Base-by-base conservation (phyloP, 192 early-diverging fungal species). In the Backusella circina region DNA sequence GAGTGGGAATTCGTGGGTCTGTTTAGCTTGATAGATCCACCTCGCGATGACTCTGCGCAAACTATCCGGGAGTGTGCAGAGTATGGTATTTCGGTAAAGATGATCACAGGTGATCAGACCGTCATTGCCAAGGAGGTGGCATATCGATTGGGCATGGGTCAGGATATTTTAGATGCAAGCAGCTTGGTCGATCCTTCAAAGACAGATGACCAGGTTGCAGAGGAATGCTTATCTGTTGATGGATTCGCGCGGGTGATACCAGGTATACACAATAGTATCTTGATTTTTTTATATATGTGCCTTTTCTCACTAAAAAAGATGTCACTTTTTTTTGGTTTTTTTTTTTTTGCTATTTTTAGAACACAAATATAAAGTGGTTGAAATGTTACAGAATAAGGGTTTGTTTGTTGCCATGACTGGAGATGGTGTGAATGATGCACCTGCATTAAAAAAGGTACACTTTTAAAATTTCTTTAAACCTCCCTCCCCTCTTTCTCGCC, bases 401-500 rank as follows among this genome's bases (percentile, higher is more conserved):
- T 65, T 84, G 3, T 78, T 88, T 35, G 86, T 90, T 0, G 88
- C 88, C 9, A 92, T 94, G 92, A 93, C 92, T 31, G 93, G 93
- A 36, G 93, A 94, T 76, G 93, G 93, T 83, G 91, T 94, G 5
- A 94, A 94, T 79, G 93, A 94, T 70, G 93, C 93, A 5, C 92
- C 93, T 21, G 93, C 93, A 0, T 73, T 94, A 31, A 93, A 93
- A 82, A 93, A 94, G 78, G 90, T 75, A 74, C n/a, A n/a, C n/a
- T n/a, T n/a, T n/a, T n/a, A n/a, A n/a, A n/a, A n/a, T n/a, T n/a
- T n/a, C n/a, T n/a, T n/a, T n/a, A 44, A 26, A 18, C 8, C 93
- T 1, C 93, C 95, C n/a, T n/a, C n/a, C n/a, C n/a, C n/a, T n/a
- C n/a, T n/a, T n/a, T n/a, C n/a, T n/a, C n/a, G n/a, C n/a, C n/a